Conservation (phyloP, 192 early-diverging fungal genomes). For the Gigaspora rosea region DNA sequence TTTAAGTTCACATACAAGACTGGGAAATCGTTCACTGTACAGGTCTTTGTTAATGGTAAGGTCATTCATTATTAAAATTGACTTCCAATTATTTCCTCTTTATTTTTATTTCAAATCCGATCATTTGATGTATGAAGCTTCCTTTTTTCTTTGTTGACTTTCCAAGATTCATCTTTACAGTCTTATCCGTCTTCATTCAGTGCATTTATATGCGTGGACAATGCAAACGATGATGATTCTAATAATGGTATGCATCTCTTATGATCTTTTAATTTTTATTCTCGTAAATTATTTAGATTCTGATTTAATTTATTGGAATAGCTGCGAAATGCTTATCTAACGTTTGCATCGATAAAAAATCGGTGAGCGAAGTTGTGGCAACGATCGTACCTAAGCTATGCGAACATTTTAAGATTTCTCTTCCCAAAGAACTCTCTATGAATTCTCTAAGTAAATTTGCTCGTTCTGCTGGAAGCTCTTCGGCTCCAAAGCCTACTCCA, state of each 20-base stretch:
- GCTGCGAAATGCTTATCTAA: slow-evolving; percentile 20
- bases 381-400: slow-evolving; percentile 20
- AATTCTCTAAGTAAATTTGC: slow-evolving; percentile 14
- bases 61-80: neutral
- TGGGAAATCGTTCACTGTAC: slow-evolving; percentile 32
- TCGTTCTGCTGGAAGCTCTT: neutral
- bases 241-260: slow-evolving; percentile 9
- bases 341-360: slow-evolving; percentile 20
- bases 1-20: slow-evolving; percentile 24
- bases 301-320: neutral
- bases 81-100: neutral
- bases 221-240: slow-evolving; percentile 14
- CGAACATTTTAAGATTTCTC: slow-evolving; percentile 17
- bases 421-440: slow-evolving; percentile 23
- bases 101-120: neutral
- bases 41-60: slow-evolving; percentile 32
- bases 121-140: neutral
- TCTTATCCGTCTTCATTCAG: slow-evolving; percentile 32
- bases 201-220: slow-evolving; percentile 33
- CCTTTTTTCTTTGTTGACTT: neutral
- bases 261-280: neutral
- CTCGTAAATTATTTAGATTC: neutral
- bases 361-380: slow-evolving; percentile 27
- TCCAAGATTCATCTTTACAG: slow-evolving; percentile 26
- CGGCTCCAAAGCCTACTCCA: neutral